Base-by-base conservation (phyloP, 352 stramenopile species). In the Phytopythium mirpurense region DNA sequence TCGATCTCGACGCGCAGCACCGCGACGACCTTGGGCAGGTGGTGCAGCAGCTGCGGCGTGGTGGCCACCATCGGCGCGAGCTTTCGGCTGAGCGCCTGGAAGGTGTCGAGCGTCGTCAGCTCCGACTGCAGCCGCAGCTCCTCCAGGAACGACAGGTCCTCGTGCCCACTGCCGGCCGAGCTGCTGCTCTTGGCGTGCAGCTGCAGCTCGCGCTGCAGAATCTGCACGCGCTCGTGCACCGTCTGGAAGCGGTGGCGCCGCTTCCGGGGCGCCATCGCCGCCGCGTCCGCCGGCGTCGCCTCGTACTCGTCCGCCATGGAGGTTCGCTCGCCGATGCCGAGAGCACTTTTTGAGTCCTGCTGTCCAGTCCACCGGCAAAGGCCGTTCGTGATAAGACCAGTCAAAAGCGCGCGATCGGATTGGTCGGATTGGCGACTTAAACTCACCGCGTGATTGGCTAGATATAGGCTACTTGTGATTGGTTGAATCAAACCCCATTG, bases 201-300 rank as follows among this genome's bases (percentile, higher is more conserved):
- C 63, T 83, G 75, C 48, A 95, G 70, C 60, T 95, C 85, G 40
- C 70, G 68, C 66, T 92, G 78, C 35, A 95, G 54, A 44, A 79
- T 86, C 48, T 70, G 70, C 37, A 95, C 74, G 54, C 85, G 83
- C 73, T 95, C 85, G 31, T 84, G 72, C 32, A 93, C 82, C 40
- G 73, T 78, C 65, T 93, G 77, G 65, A 95, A 95, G 69, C 85
- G 85, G 54, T 93, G 83, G 49, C 83, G 76, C 47, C 76, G 75
- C 72, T 87, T 88, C 64, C 85, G 86, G 41, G 63, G 68, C 32
- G 73, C 47, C 51, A 67, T 42, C 41, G n/a, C 29, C 19, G 34
- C 35, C 34, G 46, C 46, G 19, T 4, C 44, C 4, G 16, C 44
- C 16, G 46, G 19, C 19, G 31, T 19, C 31, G 46, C 46, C 12